Evolutionary conservation across 371 early-diverging fungal species (phyloP).

Genomic region (Mucor velutinosus): DNA sequence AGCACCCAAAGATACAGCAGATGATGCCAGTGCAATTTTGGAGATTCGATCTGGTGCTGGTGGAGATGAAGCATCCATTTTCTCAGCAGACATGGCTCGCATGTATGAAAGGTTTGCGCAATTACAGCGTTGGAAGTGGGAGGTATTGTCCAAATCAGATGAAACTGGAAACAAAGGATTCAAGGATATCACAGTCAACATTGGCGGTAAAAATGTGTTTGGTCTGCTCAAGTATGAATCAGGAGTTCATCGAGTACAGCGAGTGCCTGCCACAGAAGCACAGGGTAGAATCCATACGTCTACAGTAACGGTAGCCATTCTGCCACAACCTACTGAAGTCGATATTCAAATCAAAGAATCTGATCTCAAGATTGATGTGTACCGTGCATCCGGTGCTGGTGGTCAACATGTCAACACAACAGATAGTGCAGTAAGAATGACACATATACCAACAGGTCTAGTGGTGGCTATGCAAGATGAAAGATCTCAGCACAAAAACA

Average conservation of each 20-base stretch:
- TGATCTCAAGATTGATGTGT: conserved; percentile 79
- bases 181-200: conserved; percentile 67
- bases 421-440: conserved; percentile 92
- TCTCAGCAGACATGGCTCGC: conserved; percentile 69
- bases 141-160: conserved; percentile 54
- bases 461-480: conserved; percentile 90
- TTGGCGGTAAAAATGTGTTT: conserved; percentile 75
- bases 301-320: conserved; percentile 84
- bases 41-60: conserved; percentile 86
- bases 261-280: conserved; percentile 83
- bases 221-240: conserved; percentile 79
- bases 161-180: conserved; percentile 60
- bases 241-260: conserved; percentile 83
- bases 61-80: conserved; percentile 84
- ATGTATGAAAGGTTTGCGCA: conserved; percentile 82
- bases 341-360: conserved; percentile 69
- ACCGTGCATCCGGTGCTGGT: conserved; percentile 81
- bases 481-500: conserved; percentile 91
- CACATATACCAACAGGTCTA: conserved; percentile 91
- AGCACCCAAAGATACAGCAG: conserved; percentile 67
- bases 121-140: conserved; percentile 71
- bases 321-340: conserved; percentile 78
- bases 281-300: conserved; percentile 86
- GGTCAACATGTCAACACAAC: conserved; percentile 97
- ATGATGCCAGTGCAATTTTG: conserved; percentile 74